Evolutionary conservation across 2,329 filamentous ascomycete genomes (phyloP).

Genomic region (Fusarium musae): DNA sequence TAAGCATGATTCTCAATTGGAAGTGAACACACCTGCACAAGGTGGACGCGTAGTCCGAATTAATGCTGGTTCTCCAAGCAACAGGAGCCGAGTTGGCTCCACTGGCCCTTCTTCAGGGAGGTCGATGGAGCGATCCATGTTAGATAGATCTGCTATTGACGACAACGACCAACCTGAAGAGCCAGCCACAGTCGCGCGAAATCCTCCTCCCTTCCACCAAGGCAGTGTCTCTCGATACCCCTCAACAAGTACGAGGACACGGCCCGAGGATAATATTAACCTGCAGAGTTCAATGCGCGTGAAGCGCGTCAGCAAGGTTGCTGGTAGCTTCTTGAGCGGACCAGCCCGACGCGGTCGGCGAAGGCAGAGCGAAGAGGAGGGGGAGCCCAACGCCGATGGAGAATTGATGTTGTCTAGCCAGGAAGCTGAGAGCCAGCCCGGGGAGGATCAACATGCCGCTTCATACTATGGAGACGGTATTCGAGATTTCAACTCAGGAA

Average conservation of each 20-base stretch:
- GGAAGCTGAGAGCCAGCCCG: constrained; percentile 56
- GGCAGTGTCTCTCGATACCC: constrained; percentile 65
- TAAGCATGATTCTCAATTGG: constrained; percentile 47
- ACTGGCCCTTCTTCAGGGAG: constrained; percentile 51
- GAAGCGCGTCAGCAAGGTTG: constrained; percentile 79
- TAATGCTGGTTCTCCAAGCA: constrained; percentile 62
- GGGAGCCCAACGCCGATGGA: constrained; percentile 56
- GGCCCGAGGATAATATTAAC: constrained; percentile 71
- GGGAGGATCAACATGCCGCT: constrained; percentile 52
- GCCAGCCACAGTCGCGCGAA: constrained; percentile 61
- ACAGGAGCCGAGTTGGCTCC: constrained; percentile 52
- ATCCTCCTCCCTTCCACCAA: constrained; percentile 58
- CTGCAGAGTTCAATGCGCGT: constrained; percentile 80
- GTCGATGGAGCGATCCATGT: constrained; percentile 49
- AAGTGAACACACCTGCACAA: constrained; percentile 66
- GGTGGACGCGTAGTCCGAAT: constrained; percentile 66
- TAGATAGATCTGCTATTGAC: constrained; percentile 51
- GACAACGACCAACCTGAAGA: constrained; percentile 61
- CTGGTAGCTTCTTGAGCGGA: constrained; percentile 82
- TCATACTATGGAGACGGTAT: constrained; percentile 58
- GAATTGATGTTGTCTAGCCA: constrained; percentile 54
- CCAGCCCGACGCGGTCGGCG: constrained; percentile 80
- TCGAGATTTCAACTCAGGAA: constrained; percentile 67
- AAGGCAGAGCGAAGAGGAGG: constrained; percentile 63
- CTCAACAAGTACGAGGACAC: constrained; percentile 61